phyloP scores from a whole-genome alignment of 345 rosid species.

The Hibiscus syriacus region DNA sequence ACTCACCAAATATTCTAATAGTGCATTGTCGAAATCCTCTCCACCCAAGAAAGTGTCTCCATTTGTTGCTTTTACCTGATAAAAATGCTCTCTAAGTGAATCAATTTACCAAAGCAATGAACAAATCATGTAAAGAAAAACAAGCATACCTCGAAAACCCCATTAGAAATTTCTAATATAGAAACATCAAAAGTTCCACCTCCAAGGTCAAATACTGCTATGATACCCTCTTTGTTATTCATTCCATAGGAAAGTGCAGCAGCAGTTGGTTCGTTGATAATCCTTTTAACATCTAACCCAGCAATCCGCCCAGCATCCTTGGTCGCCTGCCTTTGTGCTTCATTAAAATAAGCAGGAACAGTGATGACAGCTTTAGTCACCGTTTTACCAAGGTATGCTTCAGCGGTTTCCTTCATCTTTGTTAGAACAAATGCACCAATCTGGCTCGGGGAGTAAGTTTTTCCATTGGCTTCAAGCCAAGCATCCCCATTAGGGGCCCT shows the following conservation, averaged over 20 bases:
- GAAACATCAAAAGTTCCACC: conserved; percentile 41
- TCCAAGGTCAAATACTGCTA: conserved; percentile 39
- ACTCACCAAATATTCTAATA: conserved; percentile 26
- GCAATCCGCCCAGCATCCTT: conserved; percentile 41
- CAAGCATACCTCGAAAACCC: conserved; percentile 30
- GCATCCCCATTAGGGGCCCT: conserved; percentile 40
- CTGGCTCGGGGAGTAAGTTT: conserved; percentile 34
- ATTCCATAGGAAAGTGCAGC: conserved; percentile 37
- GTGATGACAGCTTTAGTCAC: conserved; percentile 34
- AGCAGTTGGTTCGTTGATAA: conserved; percentile 40
- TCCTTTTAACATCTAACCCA: conserved; percentile 35
- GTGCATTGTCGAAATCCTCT: too few relatives aligned
- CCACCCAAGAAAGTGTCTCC: conserved; percentile 44
- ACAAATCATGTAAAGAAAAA: neutral
- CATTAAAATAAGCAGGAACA: conserved; percentile 40
- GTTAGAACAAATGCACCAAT: conserved; percentile 30
- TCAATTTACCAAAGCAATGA: neutral
- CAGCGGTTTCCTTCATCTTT: conserved; percentile 40
- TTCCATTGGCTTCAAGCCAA: conserved; percentile 35
- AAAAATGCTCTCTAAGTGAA: neutral
- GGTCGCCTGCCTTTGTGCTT: conserved; percentile 39
- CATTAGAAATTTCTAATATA: conserved; percentile 33
- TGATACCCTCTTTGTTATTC: conserved; percentile 35
- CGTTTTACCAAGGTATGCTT: conserved; percentile 31
- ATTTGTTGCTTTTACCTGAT: conserved; percentile 41